These are phyloP conservation scores for Candida nonsorbophila DNA, from an alignment of 805 yeast species.

Conservation along the genomic window DNA sequence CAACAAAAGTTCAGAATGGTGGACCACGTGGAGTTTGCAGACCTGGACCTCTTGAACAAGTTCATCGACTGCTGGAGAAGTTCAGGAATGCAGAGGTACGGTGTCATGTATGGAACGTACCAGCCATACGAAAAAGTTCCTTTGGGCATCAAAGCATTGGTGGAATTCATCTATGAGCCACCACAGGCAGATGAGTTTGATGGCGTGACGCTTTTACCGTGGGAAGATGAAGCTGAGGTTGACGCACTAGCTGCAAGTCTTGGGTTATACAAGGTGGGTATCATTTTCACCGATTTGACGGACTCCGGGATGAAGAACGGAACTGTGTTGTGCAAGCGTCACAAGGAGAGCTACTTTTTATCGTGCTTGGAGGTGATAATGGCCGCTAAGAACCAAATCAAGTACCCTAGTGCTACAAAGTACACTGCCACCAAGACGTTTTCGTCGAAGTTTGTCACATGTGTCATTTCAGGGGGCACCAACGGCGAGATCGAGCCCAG, in stretches of 20 bases:
- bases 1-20: constrained; percentile 92
- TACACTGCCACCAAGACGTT: constrained; percentile 60
- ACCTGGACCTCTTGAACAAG: constrained; percentile 63
- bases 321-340: constrained; percentile 86
- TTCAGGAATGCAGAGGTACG: constrained; percentile 83
- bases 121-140: constrained; percentile 79
- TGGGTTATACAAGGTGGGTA: constrained; percentile 72
- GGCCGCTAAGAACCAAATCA: constrained; percentile 74
- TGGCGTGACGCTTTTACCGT: constrained; percentile 61
- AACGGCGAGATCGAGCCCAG: constrained; percentile 86
- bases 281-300: constrained; percentile 82
- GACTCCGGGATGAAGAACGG: constrained; percentile 89
- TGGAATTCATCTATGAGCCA: constrained; percentile 91
- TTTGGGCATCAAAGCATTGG: constrained; percentile 88
- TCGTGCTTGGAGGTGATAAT: constrained; percentile 82
- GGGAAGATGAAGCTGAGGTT: constrained; percentile 51
- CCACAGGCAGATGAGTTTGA: constrained; percentile 84
- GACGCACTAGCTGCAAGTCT: constrained; percentile 50
- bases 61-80: constrained; percentile 92
- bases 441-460: constrained; percentile 89
- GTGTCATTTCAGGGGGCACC: constrained; percentile 86
- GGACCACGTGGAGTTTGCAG: constrained; percentile 91
- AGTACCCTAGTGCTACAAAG: constrained; percentile 56
- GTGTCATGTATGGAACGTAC: constrained; percentile 79
- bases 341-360: constrained; percentile 83